Evolutionary conservation across 768 basidiomycete species (phyloP), one percentile per base, ranked within the genome.

Genomic region (Russula abietina): DNA sequence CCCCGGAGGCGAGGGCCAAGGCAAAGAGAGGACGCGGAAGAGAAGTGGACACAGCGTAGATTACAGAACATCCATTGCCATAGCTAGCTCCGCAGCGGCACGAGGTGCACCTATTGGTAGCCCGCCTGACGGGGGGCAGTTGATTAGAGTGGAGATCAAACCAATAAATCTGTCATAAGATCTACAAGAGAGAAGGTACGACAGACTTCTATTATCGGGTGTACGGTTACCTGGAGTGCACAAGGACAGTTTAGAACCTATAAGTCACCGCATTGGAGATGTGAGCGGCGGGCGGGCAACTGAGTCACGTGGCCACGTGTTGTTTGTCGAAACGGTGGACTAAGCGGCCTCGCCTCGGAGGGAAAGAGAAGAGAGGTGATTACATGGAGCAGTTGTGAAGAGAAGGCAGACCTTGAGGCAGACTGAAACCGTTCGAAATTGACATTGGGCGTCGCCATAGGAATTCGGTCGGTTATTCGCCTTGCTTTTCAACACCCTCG

Each of bases 121-220:
- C n/a, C n/a, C n/a, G n/a, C n/a, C n/a, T n/a, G n/a, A n/a, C n/a
- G n/a, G n/a, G n/a, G n/a, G n/a, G n/a, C 19, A 7, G 58, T 51
- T 46, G 62, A 64, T 60, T 60, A 60, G 58, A 64, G 58, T 64
- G 62, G 62, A 51, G 62, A 64, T 64, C 58, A 50, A 58, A 55
- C 26, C 58, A 60, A 64, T 59, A 59, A 60, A 64, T 64, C 62
- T 64, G 46, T 26, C 36, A n/a, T n/a, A n/a, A n/a, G 63, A 64
- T 64, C 63, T 64, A 60, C 63, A 60, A 32, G n/a, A n/a, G n/a
- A n/a, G n/a, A n/a, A n/a, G n/a, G n/a, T n/a, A n/a, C n/a, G n/a
- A n/a, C n/a, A n/a, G n/a, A n/a, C n/a, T 59, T 55, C 62, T 32
- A 26, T 49, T 30, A 43, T 59, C 45, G n/a, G 43, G 19, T 6